Evolutionary conservation across 345 rosid genomes (phyloP).

Genomic region (Bruguiera sexangula): DNA sequence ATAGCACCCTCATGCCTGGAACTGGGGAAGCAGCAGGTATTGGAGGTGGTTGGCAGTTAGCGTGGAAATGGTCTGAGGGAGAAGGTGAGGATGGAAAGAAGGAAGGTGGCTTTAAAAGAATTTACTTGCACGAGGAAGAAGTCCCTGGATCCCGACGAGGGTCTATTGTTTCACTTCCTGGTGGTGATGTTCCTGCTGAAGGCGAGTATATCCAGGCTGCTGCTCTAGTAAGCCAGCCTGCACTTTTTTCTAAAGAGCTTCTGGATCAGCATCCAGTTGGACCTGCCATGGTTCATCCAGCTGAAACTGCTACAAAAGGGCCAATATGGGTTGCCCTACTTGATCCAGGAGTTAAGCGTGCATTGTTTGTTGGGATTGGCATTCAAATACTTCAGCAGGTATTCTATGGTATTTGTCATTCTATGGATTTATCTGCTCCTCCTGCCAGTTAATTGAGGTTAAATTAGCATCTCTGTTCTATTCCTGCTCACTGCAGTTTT

Average conservation of each 20-base stretch:
- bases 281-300: conserved; percentile 32
- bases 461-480: background rate
- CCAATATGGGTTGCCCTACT: conserved; percentile 78
- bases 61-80: conserved; percentile 72
- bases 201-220: conserved; percentile 82
- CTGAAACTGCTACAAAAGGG: conserved; percentile 48
- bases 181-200: conserved; percentile 44
- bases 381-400: conserved; percentile 98
- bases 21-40: conserved; percentile 73
- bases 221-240: conserved; percentile 46
- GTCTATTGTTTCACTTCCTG: conserved; percentile 70
- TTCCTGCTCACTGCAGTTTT: background rate
- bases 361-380: conserved; percentile 79
- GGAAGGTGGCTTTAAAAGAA: conserved; percentile 77
- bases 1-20: conserved; percentile 67
- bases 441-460: background rate
- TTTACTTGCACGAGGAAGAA: conserved; percentile 79
- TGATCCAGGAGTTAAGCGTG: conserved; percentile 89
- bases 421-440: background rate
- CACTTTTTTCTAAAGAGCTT: conserved; percentile 23
- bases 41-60: conserved; percentile 98
- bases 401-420: conserved; percentile 9
- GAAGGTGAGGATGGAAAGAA: conserved; percentile 70
- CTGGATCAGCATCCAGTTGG: conserved; percentile 22
- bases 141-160: conserved; percentile 69